Evolutionary conservation across 2,329 filamentous ascomycete genomes (phyloP).

Genomic region (Claviceps sp.): DNA sequence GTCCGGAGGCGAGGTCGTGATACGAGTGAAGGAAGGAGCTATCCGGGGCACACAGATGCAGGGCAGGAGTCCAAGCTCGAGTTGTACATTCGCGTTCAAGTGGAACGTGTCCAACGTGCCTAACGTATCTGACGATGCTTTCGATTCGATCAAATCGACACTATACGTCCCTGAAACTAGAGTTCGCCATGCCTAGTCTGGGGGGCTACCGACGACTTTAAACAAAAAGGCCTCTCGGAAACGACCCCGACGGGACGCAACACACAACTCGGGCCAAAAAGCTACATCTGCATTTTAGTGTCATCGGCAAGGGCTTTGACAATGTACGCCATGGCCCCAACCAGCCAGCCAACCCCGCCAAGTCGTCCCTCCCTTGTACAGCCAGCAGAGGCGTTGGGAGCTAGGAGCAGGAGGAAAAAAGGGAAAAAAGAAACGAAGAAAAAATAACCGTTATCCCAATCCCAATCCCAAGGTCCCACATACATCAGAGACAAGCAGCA

Average conservation of each 20-base stretch:
- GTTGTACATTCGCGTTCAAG: neutral
- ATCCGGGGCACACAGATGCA: neutral
- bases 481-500: neutral
- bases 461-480: neutral
- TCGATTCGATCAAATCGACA: too few species aligned
- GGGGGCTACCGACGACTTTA: slow-evolving; percentile 3
- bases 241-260: neutral
- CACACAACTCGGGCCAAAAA: slow-evolving; percentile 1
- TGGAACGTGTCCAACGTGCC: neutral
- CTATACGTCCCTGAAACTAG: neutral
- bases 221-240: neutral
- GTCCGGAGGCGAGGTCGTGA: neutral
- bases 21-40: slow-evolving; percentile 4
- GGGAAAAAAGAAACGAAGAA: neutral
- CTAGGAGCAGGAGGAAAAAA: neutral
- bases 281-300: slow-evolving; percentile 4
- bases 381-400: neutral
- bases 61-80: neutral
- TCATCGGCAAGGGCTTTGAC: slow-evolving; percentile 5
- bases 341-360: neutral
- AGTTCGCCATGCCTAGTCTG: too few species aligned
- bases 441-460: neutral
- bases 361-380: neutral
- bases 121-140: neutral
- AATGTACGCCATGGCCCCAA: neutral